Conservation (phyloP, 345 rosid species). For the Melastoma malabathricum region DNA sequence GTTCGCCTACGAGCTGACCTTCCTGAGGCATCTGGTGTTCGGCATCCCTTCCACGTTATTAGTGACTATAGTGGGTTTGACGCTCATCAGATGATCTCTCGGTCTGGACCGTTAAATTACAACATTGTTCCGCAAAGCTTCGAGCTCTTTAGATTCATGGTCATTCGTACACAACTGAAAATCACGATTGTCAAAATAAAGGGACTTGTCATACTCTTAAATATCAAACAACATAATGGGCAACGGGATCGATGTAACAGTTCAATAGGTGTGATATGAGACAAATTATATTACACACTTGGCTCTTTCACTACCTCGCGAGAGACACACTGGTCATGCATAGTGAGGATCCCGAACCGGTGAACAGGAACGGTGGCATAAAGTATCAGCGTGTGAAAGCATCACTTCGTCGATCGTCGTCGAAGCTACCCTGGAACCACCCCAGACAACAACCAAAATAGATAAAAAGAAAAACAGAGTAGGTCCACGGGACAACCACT, state of each 20-base stretch:
- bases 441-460: background rate
- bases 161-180: no score
- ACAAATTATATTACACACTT: background rate
- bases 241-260: no score
- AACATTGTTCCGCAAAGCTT: no score
- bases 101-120: no score
- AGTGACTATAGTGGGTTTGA: conserved; percentile 55
- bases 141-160: no score
- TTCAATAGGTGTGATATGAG: background rate
- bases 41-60: conserved; percentile 70
- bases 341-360: conserved; percentile 78
- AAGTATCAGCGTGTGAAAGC: conserved; percentile 79
- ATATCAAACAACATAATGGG: no score
- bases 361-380: conserved; percentile 77
- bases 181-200: no score
- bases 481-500: no score
- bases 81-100: conserved; percentile 7
- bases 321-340: conserved; percentile 86
- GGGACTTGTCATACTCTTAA: no score
- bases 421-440: conserved; percentile 60
- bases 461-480: no score
- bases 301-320: conserved; percentile 14
- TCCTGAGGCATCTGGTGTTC: conserved; percentile 59
- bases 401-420: conserved; percentile 75
- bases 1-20: conserved; percentile 43